Conservation (phyloP, 768 basidiomycete genomes). For the Tylopilus subfusipes region DNA sequence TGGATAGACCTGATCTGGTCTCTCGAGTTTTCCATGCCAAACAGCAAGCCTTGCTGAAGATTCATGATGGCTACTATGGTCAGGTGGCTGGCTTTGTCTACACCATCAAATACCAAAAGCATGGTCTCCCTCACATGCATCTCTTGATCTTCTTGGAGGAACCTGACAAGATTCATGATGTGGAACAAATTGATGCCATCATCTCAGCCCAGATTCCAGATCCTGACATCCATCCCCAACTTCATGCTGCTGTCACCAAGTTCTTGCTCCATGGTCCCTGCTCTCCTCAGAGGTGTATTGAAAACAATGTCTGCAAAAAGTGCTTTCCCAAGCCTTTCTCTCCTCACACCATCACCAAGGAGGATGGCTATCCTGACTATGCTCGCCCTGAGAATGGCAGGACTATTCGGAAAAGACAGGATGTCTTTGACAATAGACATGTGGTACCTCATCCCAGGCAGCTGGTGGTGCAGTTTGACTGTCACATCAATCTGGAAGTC, state of each 20-base stretch:
- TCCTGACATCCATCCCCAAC: not conserved
- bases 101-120: conserved; percentile 38
- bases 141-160: not conserved
- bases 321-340: not conserved
- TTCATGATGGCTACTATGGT: too few species aligned
- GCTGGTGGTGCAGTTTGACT: too few species aligned
- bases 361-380: not conserved
- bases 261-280: not conserved
- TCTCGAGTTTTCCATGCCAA: conserved; percentile 44
- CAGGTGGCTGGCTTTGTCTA: conserved; percentile 42
- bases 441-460: too few species aligned
- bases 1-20: conserved; percentile 48
- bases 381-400: too few species aligned
- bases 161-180: not conserved
- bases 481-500: too few species aligned
- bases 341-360: not conserved
- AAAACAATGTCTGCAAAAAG: not conserved
- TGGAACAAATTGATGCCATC: not conserved
- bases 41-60: conserved; percentile 32
- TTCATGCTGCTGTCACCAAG: not conserved
- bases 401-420: too few species aligned
- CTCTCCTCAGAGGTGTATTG: not conserved
- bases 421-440: too few species aligned
- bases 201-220: not conserved
- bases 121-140: not conserved